Evolutionary conservation across 1,284 basidiomycete species (phyloP).

Genomic region (Cryptococcus deneoformans): DNA sequence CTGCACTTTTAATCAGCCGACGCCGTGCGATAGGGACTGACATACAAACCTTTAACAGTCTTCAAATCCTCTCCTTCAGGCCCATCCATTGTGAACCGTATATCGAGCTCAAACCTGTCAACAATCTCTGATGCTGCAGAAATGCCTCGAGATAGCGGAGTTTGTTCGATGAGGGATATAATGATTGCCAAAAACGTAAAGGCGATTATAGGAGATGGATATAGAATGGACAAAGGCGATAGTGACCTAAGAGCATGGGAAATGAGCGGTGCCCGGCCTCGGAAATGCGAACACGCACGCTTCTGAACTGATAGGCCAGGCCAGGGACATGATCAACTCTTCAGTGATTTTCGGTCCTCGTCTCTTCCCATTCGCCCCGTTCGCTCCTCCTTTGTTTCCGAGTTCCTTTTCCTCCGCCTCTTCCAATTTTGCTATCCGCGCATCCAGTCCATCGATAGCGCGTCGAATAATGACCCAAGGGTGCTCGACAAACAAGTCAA

Average conservation of each 20-base stretch:
- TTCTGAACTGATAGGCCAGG: conserved; percentile 33
- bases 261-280: background rate
- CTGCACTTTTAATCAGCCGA: conserved; percentile 1
- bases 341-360: conserved; percentile 18
- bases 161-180: conserved; percentile 20
- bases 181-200: conserved; percentile 28
- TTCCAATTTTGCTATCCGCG: no score
- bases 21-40: background rate
- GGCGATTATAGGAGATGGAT: conserved; percentile 26
- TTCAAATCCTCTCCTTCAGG: conserved; percentile 17
- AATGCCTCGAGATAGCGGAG: conserved; percentile 18
- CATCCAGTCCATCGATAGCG: conserved; percentile 53
- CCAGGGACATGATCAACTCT: conserved; percentile 17
- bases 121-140: conserved; percentile 25
- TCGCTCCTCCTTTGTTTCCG: background rate
- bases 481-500: conserved; percentile 81
- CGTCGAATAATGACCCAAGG: conserved; percentile 71
- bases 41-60: conserved; percentile 21
- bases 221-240: conserved; percentile 28
- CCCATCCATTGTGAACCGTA: conserved; percentile 15
- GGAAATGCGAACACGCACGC: conserved; percentile 14
- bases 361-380: conserved; percentile 2
- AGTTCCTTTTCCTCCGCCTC: background rate
- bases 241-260: conserved; percentile 9
- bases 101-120: conserved; percentile 25